These are phyloP conservation scores for Ilyonectria mors-panacis DNA, from an alignment of 2,329 filamentous ascomycete genomes.

Conservation along the genomic window DNA sequence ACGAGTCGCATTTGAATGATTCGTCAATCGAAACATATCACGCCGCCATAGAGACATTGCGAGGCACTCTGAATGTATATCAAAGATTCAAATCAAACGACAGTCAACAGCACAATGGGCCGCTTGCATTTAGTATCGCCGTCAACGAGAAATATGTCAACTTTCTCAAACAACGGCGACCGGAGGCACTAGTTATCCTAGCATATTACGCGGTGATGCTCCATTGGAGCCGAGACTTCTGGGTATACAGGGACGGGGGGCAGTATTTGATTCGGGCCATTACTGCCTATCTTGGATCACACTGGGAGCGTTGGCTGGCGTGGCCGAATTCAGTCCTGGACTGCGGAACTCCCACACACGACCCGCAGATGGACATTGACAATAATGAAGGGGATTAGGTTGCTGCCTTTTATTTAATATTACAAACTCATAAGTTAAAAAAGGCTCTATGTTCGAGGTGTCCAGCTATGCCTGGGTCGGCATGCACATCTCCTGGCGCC, in stretches of 20 bases:
- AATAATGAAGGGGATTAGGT: not conserved
- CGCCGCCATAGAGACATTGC: not conserved
- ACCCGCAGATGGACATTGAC: not conserved
- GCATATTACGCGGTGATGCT: slow-evolving; percentile 17
- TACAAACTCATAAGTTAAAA: not conserved
- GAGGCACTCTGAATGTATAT: not conserved
- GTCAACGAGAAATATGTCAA: slow-evolving; percentile 11
- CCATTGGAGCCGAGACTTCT: slow-evolving; percentile 8
- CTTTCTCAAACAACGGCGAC: slow-evolving; percentile 21
- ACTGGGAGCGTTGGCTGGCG: slow-evolving; percentile 8
- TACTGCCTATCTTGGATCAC: slow-evolving; percentile 6
- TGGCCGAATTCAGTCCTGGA: slow-evolving; percentile 11
- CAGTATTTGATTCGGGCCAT: slow-evolving; percentile 11
- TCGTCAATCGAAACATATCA: not conserved
- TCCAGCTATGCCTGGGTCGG: not conserved
- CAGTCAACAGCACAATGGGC: not conserved
- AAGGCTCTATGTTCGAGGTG: not conserved
- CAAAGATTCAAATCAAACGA: not conserved
- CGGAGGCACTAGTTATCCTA: slow-evolving; percentile 33
- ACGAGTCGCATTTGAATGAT: not conserved
- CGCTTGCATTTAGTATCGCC: slow-evolving; percentile 13
- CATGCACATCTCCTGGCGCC: not conserved
- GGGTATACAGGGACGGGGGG: slow-evolving; percentile 13
- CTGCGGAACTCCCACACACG: not conserved
- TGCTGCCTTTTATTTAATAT: not conserved